A percentile compares a stretch with the other conserved stretches of the same genome.
Evolutionary conservation across 495 filamentous ascomycete genomes (phyloP).

Genomic region (Sphaerosporella brunnea): DNA sequence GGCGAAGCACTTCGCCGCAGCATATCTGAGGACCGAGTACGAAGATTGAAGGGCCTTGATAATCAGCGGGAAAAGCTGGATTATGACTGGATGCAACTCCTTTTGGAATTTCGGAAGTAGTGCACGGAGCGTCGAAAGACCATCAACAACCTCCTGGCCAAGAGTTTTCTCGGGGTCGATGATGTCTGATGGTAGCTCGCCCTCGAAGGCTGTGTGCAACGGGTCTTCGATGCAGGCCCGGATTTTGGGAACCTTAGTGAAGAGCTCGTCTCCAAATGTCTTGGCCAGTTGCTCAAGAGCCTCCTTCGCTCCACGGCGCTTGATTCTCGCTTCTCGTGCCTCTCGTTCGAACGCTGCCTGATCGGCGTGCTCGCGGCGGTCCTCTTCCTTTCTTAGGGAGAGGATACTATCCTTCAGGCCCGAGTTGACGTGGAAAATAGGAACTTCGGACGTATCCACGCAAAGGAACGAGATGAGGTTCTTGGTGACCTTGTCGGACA

Average conservation of each 20-base stretch:
- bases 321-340: slow-evolving; percentile 68
- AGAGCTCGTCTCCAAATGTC: slow-evolving; percentile 57
- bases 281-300: slow-evolving; percentile 71
- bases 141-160: slow-evolving; percentile 86
- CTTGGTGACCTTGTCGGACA: slow-evolving; percentile 80
- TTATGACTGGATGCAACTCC: slow-evolving; percentile 56
- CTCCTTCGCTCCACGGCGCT: slow-evolving; percentile 81
- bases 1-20: slow-evolving; percentile 91
- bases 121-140: slow-evolving; percentile 76
- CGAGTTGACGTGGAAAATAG: slow-evolving; percentile 71
- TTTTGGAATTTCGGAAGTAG: slow-evolving; percentile 67
- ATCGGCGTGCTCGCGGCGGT: slow-evolving; percentile 79
- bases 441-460: slow-evolving; percentile 90
- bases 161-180: slow-evolving; percentile 47
- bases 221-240: slow-evolving; percentile 62
- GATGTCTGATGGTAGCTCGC: slow-evolving; percentile 53
- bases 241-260: slow-evolving; percentile 66
- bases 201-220: slow-evolving; percentile 51
- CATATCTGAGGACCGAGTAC: slow-evolving; percentile 82
- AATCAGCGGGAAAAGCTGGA: slow-evolving; percentile 67
- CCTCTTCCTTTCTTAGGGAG: slow-evolving; percentile 90
- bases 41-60: slow-evolving; percentile 70
- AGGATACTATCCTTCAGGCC: slow-evolving; percentile 58
- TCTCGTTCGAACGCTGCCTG: slow-evolving; percentile 75
- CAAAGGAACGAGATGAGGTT: slow-evolving; percentile 95